A percentile compares a stretch with the other conserved stretches of the same genome.
These are phyloP conservation scores for Marasmius fiardii DNA, from an alignment of 1,284 basidiomycete species.

Conservation along the genomic window DNA sequence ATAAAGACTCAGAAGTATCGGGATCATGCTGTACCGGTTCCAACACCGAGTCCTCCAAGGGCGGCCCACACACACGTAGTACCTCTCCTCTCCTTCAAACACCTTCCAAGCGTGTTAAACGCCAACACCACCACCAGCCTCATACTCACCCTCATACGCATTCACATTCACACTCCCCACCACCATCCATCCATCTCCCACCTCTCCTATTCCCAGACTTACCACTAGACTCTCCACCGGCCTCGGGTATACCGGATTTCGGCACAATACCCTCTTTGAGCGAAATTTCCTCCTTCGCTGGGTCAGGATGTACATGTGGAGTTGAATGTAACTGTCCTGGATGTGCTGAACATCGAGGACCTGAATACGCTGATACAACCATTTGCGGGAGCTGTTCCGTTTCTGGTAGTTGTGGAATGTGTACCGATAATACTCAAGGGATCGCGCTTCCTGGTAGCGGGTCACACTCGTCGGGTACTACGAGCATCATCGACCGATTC, in stretches of 20 bases:
- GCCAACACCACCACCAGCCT: conserved; percentile 4
- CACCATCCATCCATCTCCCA: conserved; percentile 36
- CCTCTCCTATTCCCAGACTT: conserved; percentile 33
- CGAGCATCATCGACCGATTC: conserved; percentile 52
- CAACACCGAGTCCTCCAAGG: not conserved
- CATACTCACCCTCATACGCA: not conserved
- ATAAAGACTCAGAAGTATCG: conserved; percentile 33
- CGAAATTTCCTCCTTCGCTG: conserved; percentile 50
- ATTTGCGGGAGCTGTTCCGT: conserved; percentile 49
- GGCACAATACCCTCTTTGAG: conserved; percentile 58
- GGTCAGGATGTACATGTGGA: conserved; percentile 69
- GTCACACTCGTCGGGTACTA: conserved; percentile 15
- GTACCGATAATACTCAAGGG: conserved; percentile 50
- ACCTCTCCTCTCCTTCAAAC: conserved; percentile 12
- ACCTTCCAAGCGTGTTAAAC: conserved; percentile 33
- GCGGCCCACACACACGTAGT: too few species aligned
- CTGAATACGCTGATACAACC: conserved; percentile 39
- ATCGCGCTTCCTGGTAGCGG: conserved; percentile 40
- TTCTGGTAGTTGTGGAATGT: conserved; percentile 68
- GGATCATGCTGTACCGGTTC: conserved; percentile 33
- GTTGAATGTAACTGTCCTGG: conserved; percentile 69
- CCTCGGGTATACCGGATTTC: conserved; percentile 39
- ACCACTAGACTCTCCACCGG: conserved; percentile 16
- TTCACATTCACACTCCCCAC: conserved; percentile 3
- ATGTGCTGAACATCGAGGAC: conserved; percentile 63